Evolutionary conservation across 1,284 basidiomycete genomes (phyloP).

Genomic region (Cryptococcus jaspeensis): DNA sequence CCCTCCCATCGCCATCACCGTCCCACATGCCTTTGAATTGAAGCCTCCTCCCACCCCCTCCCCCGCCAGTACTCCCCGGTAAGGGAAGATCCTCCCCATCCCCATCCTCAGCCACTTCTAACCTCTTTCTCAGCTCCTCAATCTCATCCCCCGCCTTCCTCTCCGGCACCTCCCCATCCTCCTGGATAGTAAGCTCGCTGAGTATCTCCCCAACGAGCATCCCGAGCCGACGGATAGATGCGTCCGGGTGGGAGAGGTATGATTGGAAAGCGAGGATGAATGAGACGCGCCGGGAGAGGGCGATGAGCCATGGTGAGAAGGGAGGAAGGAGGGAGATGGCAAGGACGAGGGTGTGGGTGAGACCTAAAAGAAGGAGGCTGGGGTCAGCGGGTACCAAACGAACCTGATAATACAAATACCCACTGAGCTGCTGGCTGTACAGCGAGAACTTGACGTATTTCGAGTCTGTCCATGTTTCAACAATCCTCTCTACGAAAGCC

Average conservation of each 20-base stretch:
- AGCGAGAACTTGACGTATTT: constrained; percentile 50
- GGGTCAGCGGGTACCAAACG: not conserved
- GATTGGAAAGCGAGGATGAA: constrained; percentile 72
- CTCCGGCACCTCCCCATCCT: constrained; percentile 10
- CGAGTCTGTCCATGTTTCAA: constrained; percentile 48
- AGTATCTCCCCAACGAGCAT: constrained; percentile 86
- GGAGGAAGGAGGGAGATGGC: constrained; percentile 61
- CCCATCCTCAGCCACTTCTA: constrained; percentile 38
- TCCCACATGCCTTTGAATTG: constrained; percentile 77
- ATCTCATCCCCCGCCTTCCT: constrained; percentile 31
- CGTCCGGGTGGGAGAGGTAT: constrained; percentile 77
- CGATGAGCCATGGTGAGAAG: constrained; percentile 52
- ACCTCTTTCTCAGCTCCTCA: constrained; percentile 40
- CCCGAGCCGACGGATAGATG: constrained; percentile 76
- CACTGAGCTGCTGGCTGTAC: constrained; percentile 44
- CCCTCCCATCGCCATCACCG: constrained; percentile 66
- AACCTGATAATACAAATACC: too few species aligned
- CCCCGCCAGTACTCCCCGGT: not conserved
- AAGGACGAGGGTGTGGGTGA: constrained; percentile 69
- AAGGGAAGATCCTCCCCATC: not conserved
- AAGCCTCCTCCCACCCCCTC: constrained; percentile 61
- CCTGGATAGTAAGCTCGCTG: constrained; percentile 37
- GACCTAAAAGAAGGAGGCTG: constrained; percentile 52
- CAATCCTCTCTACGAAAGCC: constrained; percentile 35
- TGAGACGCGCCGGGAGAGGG: constrained; percentile 55